Conservation (phyloP, 257 asterid species). For the Striga asiatica region DNA sequence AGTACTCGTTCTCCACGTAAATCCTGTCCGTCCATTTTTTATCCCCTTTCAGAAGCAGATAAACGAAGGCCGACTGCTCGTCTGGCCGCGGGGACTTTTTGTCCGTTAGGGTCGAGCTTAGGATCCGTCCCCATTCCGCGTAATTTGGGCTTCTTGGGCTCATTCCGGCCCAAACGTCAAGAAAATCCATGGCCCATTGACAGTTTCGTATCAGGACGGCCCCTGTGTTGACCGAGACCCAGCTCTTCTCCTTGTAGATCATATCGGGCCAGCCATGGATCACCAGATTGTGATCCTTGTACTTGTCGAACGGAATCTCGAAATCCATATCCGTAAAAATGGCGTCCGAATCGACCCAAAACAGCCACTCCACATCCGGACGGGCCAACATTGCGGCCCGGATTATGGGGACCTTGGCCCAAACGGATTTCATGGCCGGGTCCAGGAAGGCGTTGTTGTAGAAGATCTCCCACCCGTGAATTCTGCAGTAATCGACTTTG, state of each 20-base stretch:
- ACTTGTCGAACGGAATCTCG: constrained; percentile 50
- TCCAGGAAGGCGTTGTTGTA: constrained; percentile 46
- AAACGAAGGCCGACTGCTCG: constrained; percentile 70
- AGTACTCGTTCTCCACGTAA: constrained; percentile 60
- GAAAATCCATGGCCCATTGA: constrained; percentile 73
- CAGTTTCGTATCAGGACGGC: constrained; percentile 60
- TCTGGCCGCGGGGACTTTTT: constrained; percentile 50
- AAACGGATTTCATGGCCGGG: constrained; percentile 44
- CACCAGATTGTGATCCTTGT: constrained; percentile 41
- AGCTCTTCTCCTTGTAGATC: constrained; percentile 52
- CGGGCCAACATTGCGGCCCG: constrained; percentile 78
- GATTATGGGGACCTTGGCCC: constrained; percentile 61
- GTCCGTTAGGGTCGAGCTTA: constrained; percentile 43
- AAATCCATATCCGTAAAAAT: constrained; percentile 80
- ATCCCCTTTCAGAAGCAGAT: constrained; percentile 42
- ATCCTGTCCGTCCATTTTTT: constrained; percentile 52
- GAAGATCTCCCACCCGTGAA: constrained; percentile 48
- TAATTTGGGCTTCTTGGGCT: constrained; percentile 62
- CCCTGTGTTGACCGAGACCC: constrained; percentile 73
- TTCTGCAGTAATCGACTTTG: constrained; percentile 65
- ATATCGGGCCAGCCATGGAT: constrained; percentile 69
- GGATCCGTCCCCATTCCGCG: constrained; percentile 38
- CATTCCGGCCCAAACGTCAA: constrained; percentile 70
- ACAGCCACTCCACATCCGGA: constrained; percentile 67
- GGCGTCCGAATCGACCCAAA: constrained; percentile 81